These are phyloP conservation scores for Apiospora pterosperma DNA, from an alignment of 2,329 filamentous ascomycete genomes.

Conservation along the genomic window DNA sequence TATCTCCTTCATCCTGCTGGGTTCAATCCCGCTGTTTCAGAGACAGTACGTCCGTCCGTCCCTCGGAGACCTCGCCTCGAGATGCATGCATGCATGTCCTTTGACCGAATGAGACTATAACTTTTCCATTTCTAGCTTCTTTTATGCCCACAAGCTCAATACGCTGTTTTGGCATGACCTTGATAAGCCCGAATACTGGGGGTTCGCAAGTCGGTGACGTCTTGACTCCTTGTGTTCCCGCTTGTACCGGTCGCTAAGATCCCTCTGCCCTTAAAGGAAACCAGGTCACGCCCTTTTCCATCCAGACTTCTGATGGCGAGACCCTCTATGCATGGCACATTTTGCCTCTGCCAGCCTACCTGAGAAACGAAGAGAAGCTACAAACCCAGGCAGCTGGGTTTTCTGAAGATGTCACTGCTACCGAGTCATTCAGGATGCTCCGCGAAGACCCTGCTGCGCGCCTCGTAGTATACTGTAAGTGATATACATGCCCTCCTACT, in stretches of 20 bases:
- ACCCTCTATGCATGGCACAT: conserved; percentile 74
- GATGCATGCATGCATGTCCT: not conserved
- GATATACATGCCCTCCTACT: conserved; percentile 5
- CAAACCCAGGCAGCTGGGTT: conserved; percentile 48
- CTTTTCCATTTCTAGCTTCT: conserved; percentile 50
- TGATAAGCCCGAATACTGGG: conserved; percentile 75
- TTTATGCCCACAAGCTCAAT: conserved; percentile 82
- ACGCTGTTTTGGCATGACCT: conserved; percentile 69
- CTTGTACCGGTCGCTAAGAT: conserved; percentile 11
- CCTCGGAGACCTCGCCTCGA: not conserved
- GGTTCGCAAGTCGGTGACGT: conserved; percentile 70
- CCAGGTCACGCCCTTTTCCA: conserved; percentile 69
- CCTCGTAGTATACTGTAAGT: conserved; percentile 51
- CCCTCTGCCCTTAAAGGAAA: conserved; percentile 44
- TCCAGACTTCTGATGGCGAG: conserved; percentile 63
- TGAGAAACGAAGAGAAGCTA: conserved; percentile 56
- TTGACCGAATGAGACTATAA: not conserved
- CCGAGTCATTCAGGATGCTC: conserved; percentile 39
- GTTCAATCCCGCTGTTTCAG: conserved; percentile 70
- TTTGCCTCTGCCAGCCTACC: conserved; percentile 65
- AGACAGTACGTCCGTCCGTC: conserved; percentile 61
- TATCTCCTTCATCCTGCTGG: conserved; percentile 58
- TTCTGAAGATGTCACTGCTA: conserved; percentile 34
- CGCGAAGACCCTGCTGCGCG: conserved; percentile 40
- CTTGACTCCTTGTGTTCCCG: not conserved